Evolutionary conservation across 164 flowering plant genomes (phyloP).

Genomic region (Hamamelis virginiana): DNA sequence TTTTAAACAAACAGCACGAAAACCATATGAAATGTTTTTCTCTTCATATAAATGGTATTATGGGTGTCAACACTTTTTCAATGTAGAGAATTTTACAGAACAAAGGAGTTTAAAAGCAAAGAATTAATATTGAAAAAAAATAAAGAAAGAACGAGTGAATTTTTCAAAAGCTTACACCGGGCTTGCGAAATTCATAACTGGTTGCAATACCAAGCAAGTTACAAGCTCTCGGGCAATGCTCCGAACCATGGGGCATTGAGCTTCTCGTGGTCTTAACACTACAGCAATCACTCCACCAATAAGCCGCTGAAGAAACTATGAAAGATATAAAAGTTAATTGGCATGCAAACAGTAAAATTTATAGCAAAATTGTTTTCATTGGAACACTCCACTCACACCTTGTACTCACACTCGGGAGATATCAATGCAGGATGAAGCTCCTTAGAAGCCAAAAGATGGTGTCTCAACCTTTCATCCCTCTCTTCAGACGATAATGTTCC

Average conservation of each 20-base stretch:
- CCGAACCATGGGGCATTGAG: slow-evolving; percentile 82
- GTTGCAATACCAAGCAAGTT: slow-evolving; percentile 89
- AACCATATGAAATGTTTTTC: too few species aligned
- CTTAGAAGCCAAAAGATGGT: slow-evolving; percentile 81
- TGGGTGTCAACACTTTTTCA: too few species aligned
- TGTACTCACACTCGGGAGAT: slow-evolving; percentile 98
- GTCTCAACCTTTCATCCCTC: slow-evolving; percentile 91
- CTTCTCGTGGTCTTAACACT: slow-evolving; percentile 84
- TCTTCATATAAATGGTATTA: too few species aligned
- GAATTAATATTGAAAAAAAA: neutral
- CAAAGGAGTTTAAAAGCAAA: neutral
- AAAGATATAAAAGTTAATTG: slow-evolving; percentile 7
- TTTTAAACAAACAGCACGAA: too few species aligned
- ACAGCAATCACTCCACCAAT: slow-evolving; percentile 74
- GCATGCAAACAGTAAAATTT: neutral
- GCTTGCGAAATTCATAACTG: slow-evolving; percentile 80
- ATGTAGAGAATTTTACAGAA: neutral
- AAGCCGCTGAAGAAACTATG: slow-evolving; percentile 82
- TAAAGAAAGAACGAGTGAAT: neutral
- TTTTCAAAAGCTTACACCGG: slow-evolving; percentile 60
- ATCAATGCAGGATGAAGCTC: slow-evolving; percentile 97
- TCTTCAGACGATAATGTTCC: slow-evolving; percentile 81
- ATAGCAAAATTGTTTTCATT: slow-evolving; percentile 10
- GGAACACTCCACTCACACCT: slow-evolving; percentile 77
- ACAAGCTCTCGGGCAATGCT: slow-evolving; percentile 81